A percentile compares a stretch with the other conserved stretches of the same genome.
Evolutionary conservation across 768 basidiomycete species (phyloP).

Genomic region (Fistulinella prunicolor): DNA sequence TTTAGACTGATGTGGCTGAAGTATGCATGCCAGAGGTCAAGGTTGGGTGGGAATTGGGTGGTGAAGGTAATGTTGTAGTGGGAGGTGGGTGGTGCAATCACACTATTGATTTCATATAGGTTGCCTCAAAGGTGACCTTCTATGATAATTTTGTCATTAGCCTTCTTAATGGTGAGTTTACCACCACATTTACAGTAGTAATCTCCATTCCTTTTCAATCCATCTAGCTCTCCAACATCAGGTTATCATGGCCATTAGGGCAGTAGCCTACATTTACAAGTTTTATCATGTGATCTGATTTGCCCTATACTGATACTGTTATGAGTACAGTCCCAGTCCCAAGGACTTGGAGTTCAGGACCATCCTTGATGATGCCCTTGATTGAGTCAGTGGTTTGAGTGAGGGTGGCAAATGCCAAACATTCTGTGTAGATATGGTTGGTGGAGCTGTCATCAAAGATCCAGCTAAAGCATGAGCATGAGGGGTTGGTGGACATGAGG

Average conservation of each 20-base stretch:
- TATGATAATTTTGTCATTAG: constrained; percentile 1
- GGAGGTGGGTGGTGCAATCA: neutral
- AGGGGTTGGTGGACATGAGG: neutral
- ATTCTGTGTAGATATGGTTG: neutral
- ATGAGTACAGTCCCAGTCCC: neutral
- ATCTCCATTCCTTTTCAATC: constrained; percentile 6
- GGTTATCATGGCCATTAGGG: constrained; percentile 3
- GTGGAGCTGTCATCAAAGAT: constrained; percentile 3
- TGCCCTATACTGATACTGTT: neutral
- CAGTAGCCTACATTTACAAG: constrained; percentile 8
- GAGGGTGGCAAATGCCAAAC: neutral
- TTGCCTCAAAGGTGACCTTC: constrained; percentile 6
- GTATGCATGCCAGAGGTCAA: constrained; percentile 8
- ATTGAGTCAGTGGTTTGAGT: neutral
- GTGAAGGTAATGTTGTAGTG: neutral
- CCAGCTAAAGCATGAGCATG: constrained; percentile 4
- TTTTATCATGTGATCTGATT: neutral
- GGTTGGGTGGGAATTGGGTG: neutral
- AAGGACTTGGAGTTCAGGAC: neutral
- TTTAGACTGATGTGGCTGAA: constrained; percentile 9
- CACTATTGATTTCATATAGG: constrained; percentile 9
- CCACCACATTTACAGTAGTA: neutral
- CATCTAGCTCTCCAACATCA: constrained; percentile 8
- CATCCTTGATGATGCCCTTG: constrained; percentile 8
- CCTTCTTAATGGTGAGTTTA: neutral